These are phyloP conservation scores for Phtheirospermum japonicum DNA, from an alignment of 257 asterid genomes.

Conservation along the genomic window DNA sequence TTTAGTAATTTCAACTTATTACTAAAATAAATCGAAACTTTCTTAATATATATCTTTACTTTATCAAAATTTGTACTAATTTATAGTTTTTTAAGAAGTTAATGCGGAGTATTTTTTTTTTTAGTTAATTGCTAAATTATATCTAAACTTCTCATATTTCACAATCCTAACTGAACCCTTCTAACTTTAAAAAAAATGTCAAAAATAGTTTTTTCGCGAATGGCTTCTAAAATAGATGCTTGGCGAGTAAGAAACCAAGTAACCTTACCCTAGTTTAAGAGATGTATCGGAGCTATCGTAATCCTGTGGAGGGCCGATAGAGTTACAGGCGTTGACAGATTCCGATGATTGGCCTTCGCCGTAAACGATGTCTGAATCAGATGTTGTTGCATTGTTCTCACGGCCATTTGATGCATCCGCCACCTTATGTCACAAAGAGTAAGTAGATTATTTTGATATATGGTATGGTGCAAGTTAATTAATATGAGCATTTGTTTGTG, in stretches of 20 bases:
- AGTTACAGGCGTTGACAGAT: slow-evolving; percentile 53
- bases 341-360: slow-evolving; percentile 84
- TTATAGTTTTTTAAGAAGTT: too few relatives aligned
- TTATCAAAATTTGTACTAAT: too few relatives aligned
- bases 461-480: background rate
- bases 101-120: too few relatives aligned
- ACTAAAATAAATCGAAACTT: too few relatives aligned
- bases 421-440: slow-evolving; percentile 40
- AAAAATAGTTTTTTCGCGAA: too few relatives aligned
- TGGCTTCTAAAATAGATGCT: too few relatives aligned
- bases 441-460: background rate
- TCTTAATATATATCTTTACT: too few relatives aligned
- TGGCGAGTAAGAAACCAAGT: background rate
- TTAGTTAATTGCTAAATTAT: too few relatives aligned
- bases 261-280: slow-evolving; percentile 1
- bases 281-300: background rate
- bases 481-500: background rate
- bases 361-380: slow-evolving; percentile 40
- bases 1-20: too few relatives aligned
- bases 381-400: slow-evolving; percentile 22
- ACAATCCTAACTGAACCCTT: too few relatives aligned
- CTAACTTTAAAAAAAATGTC: too few relatives aligned
- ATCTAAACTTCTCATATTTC: too few relatives aligned
- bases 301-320: slow-evolving; percentile 29
- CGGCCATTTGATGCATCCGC: slow-evolving; percentile 35